These are phyloP conservation scores for Microbotryum scabiosae DNA, from an alignment of 1,284 basidiomycete genomes.

Conservation along the genomic window DNA sequence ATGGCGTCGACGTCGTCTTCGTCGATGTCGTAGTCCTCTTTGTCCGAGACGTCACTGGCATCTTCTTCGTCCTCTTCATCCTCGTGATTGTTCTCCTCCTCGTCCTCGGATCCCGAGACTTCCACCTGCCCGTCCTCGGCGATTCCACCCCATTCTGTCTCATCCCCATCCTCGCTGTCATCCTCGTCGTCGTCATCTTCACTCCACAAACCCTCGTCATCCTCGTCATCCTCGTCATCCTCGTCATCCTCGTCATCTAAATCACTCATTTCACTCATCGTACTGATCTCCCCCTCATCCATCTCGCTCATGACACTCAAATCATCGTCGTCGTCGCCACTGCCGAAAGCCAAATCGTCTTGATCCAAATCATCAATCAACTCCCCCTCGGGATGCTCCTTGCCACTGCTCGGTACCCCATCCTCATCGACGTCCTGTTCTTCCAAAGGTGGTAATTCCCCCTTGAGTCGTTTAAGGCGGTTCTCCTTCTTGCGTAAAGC, in stretches of 20 bases:
- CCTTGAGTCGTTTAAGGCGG: slow-evolving; percentile 9
- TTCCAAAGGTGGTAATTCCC: slow-evolving; percentile 2
- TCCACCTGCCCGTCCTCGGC: slow-evolving; percentile 26
- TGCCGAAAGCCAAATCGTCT: slow-evolving; percentile 31
- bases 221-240: slow-evolving; percentile 32
- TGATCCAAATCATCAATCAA: slow-evolving; percentile 30
- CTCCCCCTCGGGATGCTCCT: slow-evolving; percentile 42
- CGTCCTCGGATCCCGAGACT: not conserved
- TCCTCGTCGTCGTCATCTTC: slow-evolving; percentile 44
- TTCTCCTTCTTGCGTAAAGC: slow-evolving; percentile 23
- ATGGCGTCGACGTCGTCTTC: slow-evolving; percentile 19
- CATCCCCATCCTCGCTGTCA: slow-evolving; percentile 41
- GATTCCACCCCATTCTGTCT: slow-evolving; percentile 11
- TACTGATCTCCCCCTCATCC: slow-evolving; percentile 58
- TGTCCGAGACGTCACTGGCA: not conserved
- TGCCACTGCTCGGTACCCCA: slow-evolving; percentile 52
- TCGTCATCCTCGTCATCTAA: slow-evolving; percentile 44
- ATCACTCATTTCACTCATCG: slow-evolving; percentile 46
- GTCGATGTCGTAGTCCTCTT: slow-evolving; percentile 7
- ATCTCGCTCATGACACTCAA: slow-evolving; percentile 53
- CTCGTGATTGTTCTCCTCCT: slow-evolving; percentile 43
- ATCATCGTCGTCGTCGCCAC: slow-evolving; percentile 29
- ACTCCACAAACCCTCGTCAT: slow-evolving; percentile 39
- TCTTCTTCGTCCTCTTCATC: slow-evolving; percentile 51
- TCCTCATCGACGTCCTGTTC: slow-evolving; percentile 41